Percentiles rank a stretch among this genome's conserved stretches.
Evolutionary conservation across 2,329 filamentous ascomycete genomes (phyloP).

Genomic region (Ophiobolus disseminans): DNA sequence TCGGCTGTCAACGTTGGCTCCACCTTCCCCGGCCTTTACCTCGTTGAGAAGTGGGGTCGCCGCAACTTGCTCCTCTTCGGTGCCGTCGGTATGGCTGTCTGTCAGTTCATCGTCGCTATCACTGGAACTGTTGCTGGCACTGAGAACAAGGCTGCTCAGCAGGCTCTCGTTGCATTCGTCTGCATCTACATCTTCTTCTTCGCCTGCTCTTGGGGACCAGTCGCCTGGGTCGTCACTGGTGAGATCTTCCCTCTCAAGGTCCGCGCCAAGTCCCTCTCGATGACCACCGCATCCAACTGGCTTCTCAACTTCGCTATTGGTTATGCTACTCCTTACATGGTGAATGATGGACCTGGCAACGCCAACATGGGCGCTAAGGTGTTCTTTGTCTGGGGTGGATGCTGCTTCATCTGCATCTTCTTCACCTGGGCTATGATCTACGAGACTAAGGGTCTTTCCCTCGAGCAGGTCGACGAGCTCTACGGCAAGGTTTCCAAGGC

Average conservation of each 20-base stretch:
- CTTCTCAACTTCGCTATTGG: constrained; percentile 59
- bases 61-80: constrained; percentile 77
- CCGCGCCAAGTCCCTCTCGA: constrained; percentile 56
- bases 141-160: constrained; percentile 48
- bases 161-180: constrained; percentile 51
- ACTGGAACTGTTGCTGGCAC: constrained; percentile 48
- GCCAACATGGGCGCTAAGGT: constrained; percentile 67
- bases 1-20: constrained; percentile 79
- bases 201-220: constrained; percentile 78
- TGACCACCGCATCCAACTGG: constrained; percentile 66
- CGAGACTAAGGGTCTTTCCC: constrained; percentile 78
- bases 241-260: constrained; percentile 56
- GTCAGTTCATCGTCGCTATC: constrained; percentile 53
- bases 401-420: constrained; percentile 61
- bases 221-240: constrained; percentile 67
- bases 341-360: constrained; percentile 62
- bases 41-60: constrained; percentile 83
- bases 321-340: constrained; percentile 74
- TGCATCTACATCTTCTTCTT: constrained; percentile 84
- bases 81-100: constrained; percentile 71
- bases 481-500: constrained; percentile 74
- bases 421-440: constrained; percentile 80
- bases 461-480: constrained; percentile 82
- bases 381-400: constrained; percentile 63
- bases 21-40: constrained; percentile 74